phyloP scores from a whole-genome alignment of 179 eudicot species.

The Spinacia oleracea region DNA sequence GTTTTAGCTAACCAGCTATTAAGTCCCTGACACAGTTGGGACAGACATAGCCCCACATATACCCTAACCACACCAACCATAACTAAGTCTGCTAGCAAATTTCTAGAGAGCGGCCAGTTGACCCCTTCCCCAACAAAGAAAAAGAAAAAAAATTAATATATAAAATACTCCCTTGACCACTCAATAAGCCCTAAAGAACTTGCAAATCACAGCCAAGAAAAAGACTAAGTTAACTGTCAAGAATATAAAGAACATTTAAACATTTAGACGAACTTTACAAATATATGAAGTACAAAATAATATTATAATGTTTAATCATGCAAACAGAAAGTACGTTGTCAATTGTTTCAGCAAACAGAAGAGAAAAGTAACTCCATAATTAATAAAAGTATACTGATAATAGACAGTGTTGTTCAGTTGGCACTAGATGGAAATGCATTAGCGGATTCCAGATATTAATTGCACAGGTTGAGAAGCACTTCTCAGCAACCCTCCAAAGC shows the following conservation, averaged over 20 bases:
- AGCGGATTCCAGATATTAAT: conserved; percentile 3
- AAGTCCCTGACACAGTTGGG: conserved; percentile 18
- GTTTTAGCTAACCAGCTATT: conserved; percentile 49
- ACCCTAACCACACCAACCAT: not conserved
- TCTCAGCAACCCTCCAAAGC: conserved; percentile 22
- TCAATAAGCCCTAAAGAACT: not conserved
- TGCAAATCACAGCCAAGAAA: not conserved
- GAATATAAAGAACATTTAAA: not conserved
- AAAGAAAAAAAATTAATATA: not conserved
- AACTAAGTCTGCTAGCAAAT: not conserved
- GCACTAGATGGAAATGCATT: conserved; percentile 10
- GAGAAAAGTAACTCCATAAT: conserved; percentile 6
- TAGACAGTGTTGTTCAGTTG: conserved; percentile 19
- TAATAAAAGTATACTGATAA: conserved; percentile 7
- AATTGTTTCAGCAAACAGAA: conserved; percentile 12
- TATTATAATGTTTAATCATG: conserved; percentile 8
- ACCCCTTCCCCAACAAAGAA: not conserved
- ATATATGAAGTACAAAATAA: conserved; percentile 3
- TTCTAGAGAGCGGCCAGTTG: not conserved
- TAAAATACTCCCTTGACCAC: not conserved
- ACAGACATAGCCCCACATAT: not conserved
- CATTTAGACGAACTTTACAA: not conserved
- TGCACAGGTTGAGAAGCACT: conserved; percentile 17
- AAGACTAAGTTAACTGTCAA: not conserved
- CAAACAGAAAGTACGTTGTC: conserved; percentile 7